Evolutionary conservation across 768 basidiomycete species (phyloP), one percentile per base, ranked within the genome.

Genomic region (Phanerochaete sordida): DNA sequence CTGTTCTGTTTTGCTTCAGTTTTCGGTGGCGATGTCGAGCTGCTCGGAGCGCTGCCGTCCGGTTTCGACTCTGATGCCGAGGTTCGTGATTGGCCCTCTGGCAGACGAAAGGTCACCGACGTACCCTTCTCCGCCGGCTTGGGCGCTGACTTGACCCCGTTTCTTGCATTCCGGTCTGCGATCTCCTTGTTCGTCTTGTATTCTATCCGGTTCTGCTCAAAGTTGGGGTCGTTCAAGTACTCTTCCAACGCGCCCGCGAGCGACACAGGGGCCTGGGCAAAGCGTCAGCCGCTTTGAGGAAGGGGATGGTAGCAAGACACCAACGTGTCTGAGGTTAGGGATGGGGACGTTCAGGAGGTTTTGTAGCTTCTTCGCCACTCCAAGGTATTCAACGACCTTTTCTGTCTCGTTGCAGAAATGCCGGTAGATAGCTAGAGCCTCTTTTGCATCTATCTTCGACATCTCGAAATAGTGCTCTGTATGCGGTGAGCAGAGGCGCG

Each of bases 381-480:
- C 88, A 16, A 99, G 83, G 67, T 87, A 99, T 68, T 97, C 95
- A 3, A 96, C 92, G 3, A 98, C 95, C 37, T 79, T 79, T 67
- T 98, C 94, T 0, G 96, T 94, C 72, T 98, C 93, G 52, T 83
- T 86, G 75, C 95, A 98, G 74, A 99, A 99, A 61, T 89, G 85
- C 57, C 93, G 91, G 77, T 99, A 99, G 62, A 98, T 87, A 19
- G 76, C 73, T 26, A 98, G 82, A 1, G 96, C 91, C 31, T 90
- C 86, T 37, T 82, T 76, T 0, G 96, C 97, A 69, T 98, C 96
- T n/a, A 87, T 74, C 63, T 91, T 90, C 0, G 94, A 93, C 97
- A 98, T 98, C 71, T 97, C 95, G 68, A 98, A 98, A 74, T 97
- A 99, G 74, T 96, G 90, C 69, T 98, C 97, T 87, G 30, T 26